Base-by-base conservation (phyloP, 176 grass and related monocot genomes). In the Aegilops sharonensis region DNA sequence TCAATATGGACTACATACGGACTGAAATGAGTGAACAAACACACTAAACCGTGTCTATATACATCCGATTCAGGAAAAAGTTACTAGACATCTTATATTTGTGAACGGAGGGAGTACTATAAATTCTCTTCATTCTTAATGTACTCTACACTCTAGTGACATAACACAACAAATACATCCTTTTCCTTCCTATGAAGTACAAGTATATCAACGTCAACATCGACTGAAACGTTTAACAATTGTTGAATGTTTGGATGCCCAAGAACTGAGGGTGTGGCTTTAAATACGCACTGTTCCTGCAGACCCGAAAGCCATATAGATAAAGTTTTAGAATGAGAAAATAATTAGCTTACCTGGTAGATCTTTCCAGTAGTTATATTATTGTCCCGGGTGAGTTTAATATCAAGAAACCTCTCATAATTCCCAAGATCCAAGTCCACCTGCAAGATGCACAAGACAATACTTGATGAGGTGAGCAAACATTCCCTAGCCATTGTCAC, bases 341-440 rank as follows among this genome's bases (percentile, higher is more conserved):
- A 54, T 54, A 54, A 54, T 54, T 54, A 54, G 50, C 5, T 11
- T 86, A 88, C 93, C 90, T 94, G 93, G 67, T 92, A 94, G 40
- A 94, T 92, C 82, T 94, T 94, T 83, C 93, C 93, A 1, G 93
- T 92, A 36, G 93, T 94, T 81, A 94, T 94, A 80, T 92, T 94
- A 68, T 94, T 94, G 75, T 94, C 93, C 48, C 83, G 75, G 52
- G 90, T 94, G 35, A 94, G 60, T 78, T 94, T 94, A 45, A 92
- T 83, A 87, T 94, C 85, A 63, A 94, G 87, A 90, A 94, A 94
- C 23, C 93, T 88, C 77, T 94, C 93, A 20, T 94, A 94, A 56
- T 92, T 92, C 61, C 93, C 93, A 80, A 94, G 90, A 81, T 92
- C 93, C 85, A 94, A 88, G 35, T 94, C 93, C 54, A 92, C 93